Percentiles rank a stretch among this genome's conserved stretches.
These are phyloP conservation scores for Allantophomopsis cytisporea DNA, from an alignment of 2,329 filamentous ascomycete genomes.

Conservation along the genomic window DNA sequence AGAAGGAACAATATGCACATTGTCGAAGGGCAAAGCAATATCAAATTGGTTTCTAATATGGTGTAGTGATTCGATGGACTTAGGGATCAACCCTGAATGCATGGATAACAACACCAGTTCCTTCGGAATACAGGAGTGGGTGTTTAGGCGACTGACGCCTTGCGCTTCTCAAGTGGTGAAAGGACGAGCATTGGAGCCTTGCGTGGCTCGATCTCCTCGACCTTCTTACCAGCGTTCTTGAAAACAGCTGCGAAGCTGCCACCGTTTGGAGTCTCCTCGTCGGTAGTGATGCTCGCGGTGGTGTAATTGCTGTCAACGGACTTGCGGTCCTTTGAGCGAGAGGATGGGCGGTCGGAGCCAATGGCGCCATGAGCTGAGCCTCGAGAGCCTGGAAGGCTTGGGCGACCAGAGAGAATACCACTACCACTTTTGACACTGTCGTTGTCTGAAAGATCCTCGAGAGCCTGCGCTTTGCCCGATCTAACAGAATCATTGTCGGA, in stretches of 20 bases:
- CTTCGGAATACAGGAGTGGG: neutral
- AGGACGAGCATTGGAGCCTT: conserved; percentile 80
- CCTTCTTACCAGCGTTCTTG: conserved; percentile 44
- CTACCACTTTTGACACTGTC: conserved; percentile 58
- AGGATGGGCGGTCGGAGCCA: conserved; percentile 70
- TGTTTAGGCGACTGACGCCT: conserved; percentile 47
- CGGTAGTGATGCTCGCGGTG: conserved; percentile 52
- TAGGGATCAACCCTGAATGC: conserved; percentile 17
- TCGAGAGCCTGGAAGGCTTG: conserved; percentile 60
- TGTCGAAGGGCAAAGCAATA: conserved; percentile 18
- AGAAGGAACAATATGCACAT: conserved; percentile 20
- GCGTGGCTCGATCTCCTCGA: conserved; percentile 50
- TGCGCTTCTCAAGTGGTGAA: conserved; percentile 83
- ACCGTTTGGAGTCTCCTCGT: conserved; percentile 38
- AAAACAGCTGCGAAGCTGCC: conserved; percentile 56
- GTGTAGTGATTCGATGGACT: conserved; percentile 14
- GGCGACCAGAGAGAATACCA: conserved; percentile 51
- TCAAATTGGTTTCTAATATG: conserved; percentile 19
- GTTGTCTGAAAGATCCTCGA: too few species aligned
- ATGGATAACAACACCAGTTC: conserved; percentile 6
- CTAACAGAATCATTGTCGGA: conserved; percentile 55
- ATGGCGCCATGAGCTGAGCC: conserved; percentile 74
- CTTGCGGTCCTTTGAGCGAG: conserved; percentile 49
- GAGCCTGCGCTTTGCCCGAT: too few species aligned
- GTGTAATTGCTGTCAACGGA: conserved; percentile 37